Percentiles rank a stretch among this genome's conserved stretches.
These are phyloP conservation scores for Naganishia randhawae DNA, from an alignment of 768 basidiomycete species.

Conservation along the genomic window DNA sequence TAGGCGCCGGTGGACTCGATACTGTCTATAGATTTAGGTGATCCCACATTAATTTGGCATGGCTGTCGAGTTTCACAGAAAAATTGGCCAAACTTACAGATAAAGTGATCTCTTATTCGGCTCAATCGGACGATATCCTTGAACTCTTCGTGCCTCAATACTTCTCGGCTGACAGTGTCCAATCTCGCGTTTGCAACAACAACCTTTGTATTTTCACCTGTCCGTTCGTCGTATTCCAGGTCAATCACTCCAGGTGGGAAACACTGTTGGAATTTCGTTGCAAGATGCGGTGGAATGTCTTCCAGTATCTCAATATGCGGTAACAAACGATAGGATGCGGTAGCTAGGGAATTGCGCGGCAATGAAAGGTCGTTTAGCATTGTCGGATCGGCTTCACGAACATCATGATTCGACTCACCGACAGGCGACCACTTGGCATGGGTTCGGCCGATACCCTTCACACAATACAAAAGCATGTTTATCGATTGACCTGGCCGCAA, in stretches of 20 bases:
- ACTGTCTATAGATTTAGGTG: slow-evolving; percentile 60
- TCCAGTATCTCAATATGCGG: slow-evolving; percentile 71
- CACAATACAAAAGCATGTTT: slow-evolving; percentile 78
- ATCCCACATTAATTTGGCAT: neutral
- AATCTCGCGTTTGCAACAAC: slow-evolving; percentile 62
- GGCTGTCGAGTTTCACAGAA: neutral
- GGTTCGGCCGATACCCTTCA: slow-evolving; percentile 87
- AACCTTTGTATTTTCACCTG: slow-evolving; percentile 56
- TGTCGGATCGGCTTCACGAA: neutral
- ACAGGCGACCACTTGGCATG: slow-evolving; percentile 97
- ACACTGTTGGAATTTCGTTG: slow-evolving; percentile 77
- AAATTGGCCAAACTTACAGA: slow-evolving; percentile 61
- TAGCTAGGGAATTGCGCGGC: slow-evolving; percentile 58
- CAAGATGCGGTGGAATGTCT: slow-evolving; percentile 71
- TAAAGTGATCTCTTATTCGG: slow-evolving; percentile 83
- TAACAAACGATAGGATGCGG: slow-evolving; percentile 88
- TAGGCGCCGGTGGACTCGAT: slow-evolving; percentile 90
- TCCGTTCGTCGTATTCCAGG: slow-evolving; percentile 47
- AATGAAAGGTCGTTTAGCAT: neutral
- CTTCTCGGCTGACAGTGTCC: slow-evolving; percentile 88
- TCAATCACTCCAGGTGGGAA: slow-evolving; percentile 65
- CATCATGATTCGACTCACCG: slow-evolving; percentile 55
- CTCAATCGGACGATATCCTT: slow-evolving; percentile 74
- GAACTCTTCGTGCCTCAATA: slow-evolving; percentile 86
- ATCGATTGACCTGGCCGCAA: slow-evolving; percentile 85